phyloP scores from a whole-genome alignment of 352 stramenopile genomes.

The Pythium rishiriense region DNA sequence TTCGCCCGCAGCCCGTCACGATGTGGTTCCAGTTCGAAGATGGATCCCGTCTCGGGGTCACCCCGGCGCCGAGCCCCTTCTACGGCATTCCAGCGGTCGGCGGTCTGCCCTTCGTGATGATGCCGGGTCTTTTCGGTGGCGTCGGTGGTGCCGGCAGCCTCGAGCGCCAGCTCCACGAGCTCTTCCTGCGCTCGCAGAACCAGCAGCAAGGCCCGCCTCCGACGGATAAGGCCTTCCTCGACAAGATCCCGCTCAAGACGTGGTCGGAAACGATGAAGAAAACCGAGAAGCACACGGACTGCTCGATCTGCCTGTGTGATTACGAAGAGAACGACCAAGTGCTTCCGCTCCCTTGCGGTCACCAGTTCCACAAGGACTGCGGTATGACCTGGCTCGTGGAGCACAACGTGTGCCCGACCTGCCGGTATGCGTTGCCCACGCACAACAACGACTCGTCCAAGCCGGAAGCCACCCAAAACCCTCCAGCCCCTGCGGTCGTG shows the following conservation, averaged over 20 bases:
- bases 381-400: conserved; percentile 72
- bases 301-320: conserved; percentile 74
- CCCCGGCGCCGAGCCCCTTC: conserved; percentile 40
- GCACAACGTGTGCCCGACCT: conserved; percentile 82
- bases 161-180: conserved; percentile 52
- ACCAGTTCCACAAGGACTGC: conserved; percentile 81
- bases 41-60: conserved; percentile 49
- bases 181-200: conserved; percentile 64
- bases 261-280: conserved; percentile 46
- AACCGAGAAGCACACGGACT: conserved; percentile 59
- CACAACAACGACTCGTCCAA: conserved; percentile 30
- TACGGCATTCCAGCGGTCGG: conserved; percentile 42
- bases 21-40: conserved; percentile 62
- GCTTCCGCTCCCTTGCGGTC: conserved; percentile 67
- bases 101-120: conserved; percentile 29
- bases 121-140: conserved; percentile 7
- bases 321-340: conserved; percentile 68
- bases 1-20: conserved; percentile 56
- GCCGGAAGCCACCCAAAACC: conserved; percentile 13
- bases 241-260: conserved; percentile 62
- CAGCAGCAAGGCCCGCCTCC: conserved; percentile 63
- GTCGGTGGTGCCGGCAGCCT: conserved; percentile 21
- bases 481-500: conserved; percentile 7
- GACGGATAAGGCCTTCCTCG: conserved; percentile 69
- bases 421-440: conserved; percentile 61